Evolutionary conservation across 2,329 filamentous ascomycete species (phyloP).

Genomic region (Xylogone sp.): DNA sequence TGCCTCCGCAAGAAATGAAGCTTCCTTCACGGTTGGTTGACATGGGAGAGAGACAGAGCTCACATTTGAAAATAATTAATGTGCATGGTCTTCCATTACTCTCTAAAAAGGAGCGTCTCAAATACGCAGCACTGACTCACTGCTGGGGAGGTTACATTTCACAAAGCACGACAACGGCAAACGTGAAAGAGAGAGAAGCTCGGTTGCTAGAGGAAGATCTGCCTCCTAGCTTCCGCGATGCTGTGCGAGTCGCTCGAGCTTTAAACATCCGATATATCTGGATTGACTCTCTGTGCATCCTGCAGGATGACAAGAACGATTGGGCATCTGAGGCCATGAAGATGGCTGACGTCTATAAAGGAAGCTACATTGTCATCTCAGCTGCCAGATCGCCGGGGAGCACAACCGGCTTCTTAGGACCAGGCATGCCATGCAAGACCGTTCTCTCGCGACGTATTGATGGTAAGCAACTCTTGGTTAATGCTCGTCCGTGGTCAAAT

Average conservation of each 20-base stretch:
- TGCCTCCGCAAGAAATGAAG: too few species aligned
- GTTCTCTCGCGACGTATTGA: too few species aligned
- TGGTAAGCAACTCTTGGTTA: too few species aligned
- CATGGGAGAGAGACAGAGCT: too few species aligned
- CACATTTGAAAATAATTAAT: too few species aligned
- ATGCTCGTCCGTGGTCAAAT: too few species aligned
- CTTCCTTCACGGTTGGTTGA: too few species aligned
- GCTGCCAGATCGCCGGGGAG: background rate
- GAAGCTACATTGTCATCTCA: constrained; percentile 1
- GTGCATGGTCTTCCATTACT: too few species aligned
- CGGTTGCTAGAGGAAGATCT: background rate
- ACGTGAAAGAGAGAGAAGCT: too few species aligned
- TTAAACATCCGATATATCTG: constrained; percentile 15
- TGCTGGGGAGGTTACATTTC: constrained; percentile 6
- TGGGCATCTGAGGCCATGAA: constrained; percentile 7
- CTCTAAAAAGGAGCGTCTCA: too few species aligned
- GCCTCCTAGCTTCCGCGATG: background rate
- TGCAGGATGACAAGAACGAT: constrained; percentile 15
- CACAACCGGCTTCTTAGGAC: background rate
- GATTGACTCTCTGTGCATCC: constrained; percentile 26
- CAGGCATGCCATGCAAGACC: constrained; percentile 8
- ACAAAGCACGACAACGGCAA: constrained; percentile 3
- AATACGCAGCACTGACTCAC: constrained; percentile 3
- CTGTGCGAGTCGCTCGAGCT: background rate
- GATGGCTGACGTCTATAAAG: constrained; percentile 13